Evolutionary conservation across 2,329 filamentous ascomycete species (phyloP).

Genomic region (Ceratocystis lukuohia): DNA sequence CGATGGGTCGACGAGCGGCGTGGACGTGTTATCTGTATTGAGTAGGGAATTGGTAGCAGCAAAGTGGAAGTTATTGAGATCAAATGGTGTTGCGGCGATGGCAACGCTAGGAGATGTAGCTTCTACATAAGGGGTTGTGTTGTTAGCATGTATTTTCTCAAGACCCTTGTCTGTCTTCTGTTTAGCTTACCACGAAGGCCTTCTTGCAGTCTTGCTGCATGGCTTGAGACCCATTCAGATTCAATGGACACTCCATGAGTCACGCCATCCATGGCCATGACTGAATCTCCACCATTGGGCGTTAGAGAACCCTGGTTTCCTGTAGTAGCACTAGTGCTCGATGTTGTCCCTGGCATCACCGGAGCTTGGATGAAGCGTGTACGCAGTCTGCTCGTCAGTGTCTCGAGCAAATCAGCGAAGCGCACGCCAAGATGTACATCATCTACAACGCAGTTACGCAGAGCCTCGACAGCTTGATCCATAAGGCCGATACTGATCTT

Average conservation of each 20-base stretch:
- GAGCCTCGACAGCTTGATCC: conserved; percentile 58
- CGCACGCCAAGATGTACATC: conserved; percentile 76
- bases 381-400: conserved; percentile 58
- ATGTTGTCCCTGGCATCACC: conserved; percentile 24
- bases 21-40: conserved; percentile 3
- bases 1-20: not conserved
- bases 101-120: conserved; percentile 25
- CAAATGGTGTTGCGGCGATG: conserved; percentile 51
- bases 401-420: conserved; percentile 72
- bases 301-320: not conserved
- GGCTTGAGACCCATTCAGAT: conserved; percentile 7
- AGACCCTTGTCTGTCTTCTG: not conserved
- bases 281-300: not conserved
- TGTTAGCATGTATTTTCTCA: not conserved
- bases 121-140: not conserved
- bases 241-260: not conserved
- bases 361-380: conserved; percentile 57
- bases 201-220: not conserved
- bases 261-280: not conserved
- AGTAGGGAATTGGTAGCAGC: conserved; percentile 37
- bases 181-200: not conserved
- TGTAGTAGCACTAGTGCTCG: not conserved
- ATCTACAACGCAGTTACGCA: conserved; percentile 68
- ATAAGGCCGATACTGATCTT: conserved; percentile 62
- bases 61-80: conserved; percentile 41